A percentile compares a stretch with the other conserved stretches of the same genome.
Evolutionary conservation across 495 filamentous ascomycete species (phyloP).

Genomic region (Penicillium cosmopolitanum): DNA sequence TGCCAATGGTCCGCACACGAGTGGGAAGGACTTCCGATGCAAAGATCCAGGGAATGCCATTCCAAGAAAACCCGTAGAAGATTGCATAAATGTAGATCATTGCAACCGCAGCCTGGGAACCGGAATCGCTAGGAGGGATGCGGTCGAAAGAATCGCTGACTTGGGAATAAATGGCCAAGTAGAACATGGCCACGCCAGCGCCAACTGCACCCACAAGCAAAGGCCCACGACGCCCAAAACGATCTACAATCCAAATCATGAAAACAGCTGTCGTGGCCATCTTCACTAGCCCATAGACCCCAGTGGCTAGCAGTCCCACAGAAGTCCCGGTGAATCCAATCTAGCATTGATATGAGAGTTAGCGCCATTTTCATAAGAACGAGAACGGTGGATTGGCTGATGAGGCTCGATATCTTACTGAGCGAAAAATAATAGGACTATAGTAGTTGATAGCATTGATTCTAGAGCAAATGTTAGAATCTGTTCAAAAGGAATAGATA

Average conservation of each 20-base stretch:
- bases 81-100: slow-evolving; percentile 69
- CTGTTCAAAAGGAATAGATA: slow-evolving; percentile 12
- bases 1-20: slow-evolving; percentile 52
- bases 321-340: slow-evolving; percentile 24
- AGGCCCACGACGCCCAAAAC: slow-evolving; percentile 20
- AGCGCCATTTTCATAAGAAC: too few species aligned
- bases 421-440: slow-evolving; percentile 24
- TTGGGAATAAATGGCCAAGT: slow-evolving; percentile 63
- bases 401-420: not conserved
- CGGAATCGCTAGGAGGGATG: slow-evolving; percentile 35
- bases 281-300: slow-evolving; percentile 25
- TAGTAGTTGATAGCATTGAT: slow-evolving; percentile 31
- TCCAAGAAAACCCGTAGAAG: slow-evolving; percentile 67
- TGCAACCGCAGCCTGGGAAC: slow-evolving; percentile 55
- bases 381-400: not conserved
- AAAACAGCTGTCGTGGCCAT: slow-evolving; percentile 16
- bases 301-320: slow-evolving; percentile 21
- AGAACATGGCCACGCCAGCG: slow-evolving; percentile 59
- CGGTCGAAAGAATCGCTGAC: slow-evolving; percentile 36
- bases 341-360: not conserved
- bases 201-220: slow-evolving; percentile 16
- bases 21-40: slow-evolving; percentile 46
- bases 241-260: slow-evolving; percentile 26
- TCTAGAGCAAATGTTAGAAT: slow-evolving; percentile 44
- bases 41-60: slow-evolving; percentile 61